These are phyloP conservation scores for Amanita brunnescens DNA, from an alignment of 768 basidiomycete genomes.

Conservation along the genomic window DNA sequence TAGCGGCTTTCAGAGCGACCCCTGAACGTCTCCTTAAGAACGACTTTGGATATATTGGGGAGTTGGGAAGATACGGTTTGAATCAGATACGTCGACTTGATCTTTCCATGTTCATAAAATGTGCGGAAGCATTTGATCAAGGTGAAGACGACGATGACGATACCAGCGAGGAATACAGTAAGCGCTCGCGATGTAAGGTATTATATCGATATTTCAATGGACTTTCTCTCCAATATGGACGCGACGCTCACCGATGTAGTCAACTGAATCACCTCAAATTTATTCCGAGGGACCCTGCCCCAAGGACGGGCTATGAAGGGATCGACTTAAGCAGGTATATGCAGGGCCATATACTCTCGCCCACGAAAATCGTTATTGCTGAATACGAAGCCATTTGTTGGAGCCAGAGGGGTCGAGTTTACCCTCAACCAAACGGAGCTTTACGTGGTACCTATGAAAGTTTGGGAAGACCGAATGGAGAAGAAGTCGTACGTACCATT, in stretches of 20 bases:
- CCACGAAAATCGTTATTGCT: conserved; percentile 27
- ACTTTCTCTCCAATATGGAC: conserved; percentile 22
- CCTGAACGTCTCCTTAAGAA: conserved; percentile 24
- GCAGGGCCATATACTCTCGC: conserved; percentile 22
- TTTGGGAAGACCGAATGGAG: conserved; percentile 30
- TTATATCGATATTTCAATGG: conserved; percentile 24
- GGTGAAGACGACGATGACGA: neutral
- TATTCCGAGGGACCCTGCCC: conserved; percentile 26
- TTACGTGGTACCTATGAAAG: conserved; percentile 19
- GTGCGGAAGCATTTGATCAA: conserved; percentile 24
- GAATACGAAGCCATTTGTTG: conserved; percentile 35
- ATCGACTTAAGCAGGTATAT: conserved; percentile 18
- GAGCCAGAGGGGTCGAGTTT: conserved; percentile 33
- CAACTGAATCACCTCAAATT: conserved; percentile 28
- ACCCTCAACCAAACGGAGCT: conserved; percentile 24
- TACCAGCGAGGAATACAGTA: conserved; percentile 10
- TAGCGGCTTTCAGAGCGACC: conserved; percentile 24
- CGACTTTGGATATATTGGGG: conserved; percentile 21
- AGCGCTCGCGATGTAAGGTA: conserved; percentile 17
- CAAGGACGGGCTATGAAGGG: conserved; percentile 11
- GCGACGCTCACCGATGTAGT: conserved; percentile 18
- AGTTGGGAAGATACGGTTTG: conserved; percentile 22
- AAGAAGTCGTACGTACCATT: conserved; percentile 33
- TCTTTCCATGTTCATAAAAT: conserved; percentile 26
- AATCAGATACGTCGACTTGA: conserved; percentile 20